phyloP scores from a whole-genome alignment of 768 basidiomycete species.

The Leucocoprinus birnbaumii region DNA sequence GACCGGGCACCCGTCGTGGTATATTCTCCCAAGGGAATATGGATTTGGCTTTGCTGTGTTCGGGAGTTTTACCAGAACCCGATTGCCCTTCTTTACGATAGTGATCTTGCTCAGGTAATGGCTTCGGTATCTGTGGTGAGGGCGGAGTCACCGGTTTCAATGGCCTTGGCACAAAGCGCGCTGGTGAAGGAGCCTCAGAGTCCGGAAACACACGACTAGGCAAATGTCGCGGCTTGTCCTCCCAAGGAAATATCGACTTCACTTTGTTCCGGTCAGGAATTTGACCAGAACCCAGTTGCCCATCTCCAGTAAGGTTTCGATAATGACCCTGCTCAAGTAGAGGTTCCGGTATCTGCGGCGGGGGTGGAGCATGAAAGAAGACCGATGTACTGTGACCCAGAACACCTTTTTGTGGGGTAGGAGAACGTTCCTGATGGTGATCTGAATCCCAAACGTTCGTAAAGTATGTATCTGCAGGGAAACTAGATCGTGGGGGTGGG shows the following conservation, averaged over 20 bases:
- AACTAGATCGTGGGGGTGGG: conserved; percentile 51
- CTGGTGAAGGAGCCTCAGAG: conserved; percentile 53
- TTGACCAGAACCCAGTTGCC: conserved; percentile 34
- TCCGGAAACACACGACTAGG: conserved; percentile 75
- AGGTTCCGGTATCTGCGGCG: conserved; percentile 61
- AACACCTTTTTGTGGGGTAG: background rate
- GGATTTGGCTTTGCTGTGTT: too few relatives aligned
- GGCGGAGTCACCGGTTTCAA: too few relatives aligned
- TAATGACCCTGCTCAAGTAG: conserved; percentile 76
- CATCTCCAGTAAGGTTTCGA: conserved; percentile 55
- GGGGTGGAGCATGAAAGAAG: conserved; percentile 61
- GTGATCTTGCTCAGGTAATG: too few relatives aligned
- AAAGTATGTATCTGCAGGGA: conserved; percentile 76
- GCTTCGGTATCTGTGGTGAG: too few relatives aligned
- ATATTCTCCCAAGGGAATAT: too few relatives aligned
- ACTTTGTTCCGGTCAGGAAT: conserved; percentile 73
- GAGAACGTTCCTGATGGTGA: conserved; percentile 20
- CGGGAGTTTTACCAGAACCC: too few relatives aligned
- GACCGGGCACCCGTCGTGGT: too few relatives aligned
- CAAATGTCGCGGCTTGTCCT: conserved; percentile 63
- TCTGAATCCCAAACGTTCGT: conserved; percentile 80
- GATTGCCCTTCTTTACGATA: too few relatives aligned
- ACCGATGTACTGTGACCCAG: conserved; percentile 27
- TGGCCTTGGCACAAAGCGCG: conserved; percentile 27
- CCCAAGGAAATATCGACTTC: conserved; percentile 93